Base-by-base conservation (phyloP, 768 basidiomycete genomes). In the Gautieria morchelliformis region DNA sequence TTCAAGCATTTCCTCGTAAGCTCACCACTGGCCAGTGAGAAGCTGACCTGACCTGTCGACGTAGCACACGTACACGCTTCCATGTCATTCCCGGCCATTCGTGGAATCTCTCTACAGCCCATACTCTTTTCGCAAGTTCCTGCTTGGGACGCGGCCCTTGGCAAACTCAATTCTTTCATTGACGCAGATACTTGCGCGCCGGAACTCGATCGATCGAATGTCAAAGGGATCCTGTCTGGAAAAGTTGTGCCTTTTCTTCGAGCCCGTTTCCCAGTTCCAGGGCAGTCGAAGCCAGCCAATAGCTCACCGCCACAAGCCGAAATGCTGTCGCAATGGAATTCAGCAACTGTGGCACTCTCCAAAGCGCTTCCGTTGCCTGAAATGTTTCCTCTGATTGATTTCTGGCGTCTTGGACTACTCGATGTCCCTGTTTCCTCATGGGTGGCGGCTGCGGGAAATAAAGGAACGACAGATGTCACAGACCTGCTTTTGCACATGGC, bases 381-480 rank as follows among this genome's bases (percentile, higher is more conserved):
- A 40, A 74, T 91, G 32, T 95, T 94, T 72, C 92, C 93, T 0
- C 66, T 93, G 5, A 78, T 84, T 11, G 93, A 95, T 65, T 74
- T 93, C 61, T 89, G 90, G 85, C 77, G 91, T 1, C 75, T 93
- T 10, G 85, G 84, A 0, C 67, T 89, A 17, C 78, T 93, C 20
- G 84, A 90, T 66, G 72, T 19, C 19, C 2, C 20, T 19, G 47
- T 57, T 17, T 76, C 78, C 0, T 66, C 69, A 0, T 87, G 81
- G 83, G 71, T 67, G 39, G 70, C 78, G 6, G 44, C 63, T 8
- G 46, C 53, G 0, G 22, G 24, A 6, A 60, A 73, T 3, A 65
- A 66, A 15, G 61, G 64, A 11, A 58, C 58, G 3, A 64, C 64
- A 5, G 56, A 70, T 8, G 65, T 69, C 5, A 70, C 87, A 53